These are phyloP conservation scores for Schoenoplectus tabernaemontani DNA, from an alignment of 202 grass and related monocot species.

Conservation along the genomic window DNA sequence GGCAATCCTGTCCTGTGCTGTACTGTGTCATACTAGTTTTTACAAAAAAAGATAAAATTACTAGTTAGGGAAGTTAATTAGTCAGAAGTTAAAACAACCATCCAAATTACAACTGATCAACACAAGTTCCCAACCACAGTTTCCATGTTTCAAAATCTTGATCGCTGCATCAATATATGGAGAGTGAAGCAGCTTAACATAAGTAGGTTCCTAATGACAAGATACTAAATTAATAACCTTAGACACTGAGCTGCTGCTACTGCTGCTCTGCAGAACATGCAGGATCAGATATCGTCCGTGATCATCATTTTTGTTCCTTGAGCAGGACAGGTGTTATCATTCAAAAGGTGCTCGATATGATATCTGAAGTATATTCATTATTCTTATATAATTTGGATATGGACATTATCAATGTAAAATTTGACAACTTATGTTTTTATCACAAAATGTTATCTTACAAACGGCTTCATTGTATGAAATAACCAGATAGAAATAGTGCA, in stretches of 20 bases:
- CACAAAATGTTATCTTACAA: neutral
- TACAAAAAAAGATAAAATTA: too few relatives aligned
- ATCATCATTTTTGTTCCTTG: neutral
- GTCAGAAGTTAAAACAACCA: neutral
- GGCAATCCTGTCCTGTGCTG: too few relatives aligned
- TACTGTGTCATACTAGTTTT: too few relatives aligned
- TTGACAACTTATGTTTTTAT: neutral
- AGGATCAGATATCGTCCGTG: neutral
- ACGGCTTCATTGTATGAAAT: conserved; percentile 74
- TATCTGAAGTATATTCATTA: neutral
- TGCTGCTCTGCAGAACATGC: neutral
- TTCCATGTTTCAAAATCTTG: neutral
- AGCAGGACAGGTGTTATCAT: neutral
- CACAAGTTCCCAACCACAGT: neutral
- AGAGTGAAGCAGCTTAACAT: neutral
- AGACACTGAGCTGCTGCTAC: neutral
- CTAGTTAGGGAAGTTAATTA: too few relatives aligned
- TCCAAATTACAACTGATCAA: neutral
- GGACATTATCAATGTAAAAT: neutral
- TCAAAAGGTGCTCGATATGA: too few relatives aligned
- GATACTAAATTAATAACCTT: neutral
- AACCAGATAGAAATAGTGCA: conserved; percentile 69
- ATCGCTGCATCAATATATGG: neutral
- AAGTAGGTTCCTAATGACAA: neutral
- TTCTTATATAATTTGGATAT: neutral